A percentile compares a stretch with the other conserved stretches of the same genome.
Conservation (phyloP, 805 yeast genomes). For the Candida wancherniae region DNA sequence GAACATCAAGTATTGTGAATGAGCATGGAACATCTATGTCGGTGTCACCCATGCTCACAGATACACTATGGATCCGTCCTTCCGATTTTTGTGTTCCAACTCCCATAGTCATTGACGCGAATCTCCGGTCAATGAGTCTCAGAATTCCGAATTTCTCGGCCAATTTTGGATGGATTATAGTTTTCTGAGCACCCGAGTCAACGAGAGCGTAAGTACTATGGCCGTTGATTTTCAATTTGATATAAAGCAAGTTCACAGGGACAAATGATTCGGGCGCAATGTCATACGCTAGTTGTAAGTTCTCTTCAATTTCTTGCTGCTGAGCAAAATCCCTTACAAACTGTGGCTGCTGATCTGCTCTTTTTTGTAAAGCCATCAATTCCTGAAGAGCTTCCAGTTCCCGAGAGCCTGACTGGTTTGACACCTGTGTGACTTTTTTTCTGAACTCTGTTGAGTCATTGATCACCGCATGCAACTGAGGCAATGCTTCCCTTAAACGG, state of each 20-base stretch:
- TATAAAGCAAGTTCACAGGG: conserved; percentile 76
- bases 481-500: conserved; percentile 36
- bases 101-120: conserved; percentile 80
- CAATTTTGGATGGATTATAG: conserved; percentile 73
- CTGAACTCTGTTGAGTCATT: conserved; percentile 48
- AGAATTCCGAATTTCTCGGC: conserved; percentile 70
- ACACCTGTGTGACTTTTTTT: too few relatives aligned
- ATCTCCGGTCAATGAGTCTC: conserved; percentile 73
- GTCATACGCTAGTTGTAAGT: conserved; percentile 74
- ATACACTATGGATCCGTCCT: conserved; percentile 87
- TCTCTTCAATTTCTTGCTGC: conserved; percentile 73
- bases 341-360: too few relatives aligned
- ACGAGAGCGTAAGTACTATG: conserved; percentile 84
- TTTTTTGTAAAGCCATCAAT: too few relatives aligned
- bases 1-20: conserved; percentile 51
- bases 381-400: too few relatives aligned
- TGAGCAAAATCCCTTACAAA: conserved; percentile 62
- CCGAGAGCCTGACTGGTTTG: too few relatives aligned
- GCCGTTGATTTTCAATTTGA: conserved; percentile 74
- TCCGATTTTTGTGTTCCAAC: conserved; percentile 77
- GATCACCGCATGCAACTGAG: conserved; percentile 44
- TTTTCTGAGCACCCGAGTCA: conserved; percentile 92
- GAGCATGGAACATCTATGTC: conserved; percentile 37
- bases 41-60: conserved; percentile 65
- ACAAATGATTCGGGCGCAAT: conserved; percentile 89